Conservation (phyloP, 176 grass and related monocot genomes). For the Avena eriantha region DNA sequence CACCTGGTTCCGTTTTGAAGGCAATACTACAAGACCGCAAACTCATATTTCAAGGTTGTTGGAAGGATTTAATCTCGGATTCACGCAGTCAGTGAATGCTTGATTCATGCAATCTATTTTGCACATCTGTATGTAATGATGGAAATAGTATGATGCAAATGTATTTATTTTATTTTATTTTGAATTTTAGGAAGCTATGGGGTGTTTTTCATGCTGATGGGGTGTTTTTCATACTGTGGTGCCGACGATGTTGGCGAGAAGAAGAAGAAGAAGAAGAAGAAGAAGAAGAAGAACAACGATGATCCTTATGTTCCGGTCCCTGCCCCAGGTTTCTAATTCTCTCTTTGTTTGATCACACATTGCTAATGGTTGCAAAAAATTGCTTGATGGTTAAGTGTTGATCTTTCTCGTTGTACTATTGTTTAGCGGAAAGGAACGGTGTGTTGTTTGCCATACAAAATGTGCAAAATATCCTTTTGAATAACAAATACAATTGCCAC, state of each 20-base stretch:
- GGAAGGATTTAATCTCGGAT: slow-evolving; percentile 7
- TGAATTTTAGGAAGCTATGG: slow-evolving; percentile 39
- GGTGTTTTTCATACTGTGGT: slow-evolving; percentile 55
- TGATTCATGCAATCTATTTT: neutral
- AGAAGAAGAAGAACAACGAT: slow-evolving; percentile 55
- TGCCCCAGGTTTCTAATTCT: slow-evolving; percentile 34
- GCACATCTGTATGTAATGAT: slow-evolving; percentile 9
- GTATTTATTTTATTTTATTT: neutral
- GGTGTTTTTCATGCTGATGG: slow-evolving; percentile 61
- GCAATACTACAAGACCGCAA: no score
- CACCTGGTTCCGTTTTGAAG: neutral
- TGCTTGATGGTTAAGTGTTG: neutral
- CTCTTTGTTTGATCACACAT: neutral
- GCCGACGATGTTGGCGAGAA: slow-evolving; percentile 44
- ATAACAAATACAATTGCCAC: neutral
- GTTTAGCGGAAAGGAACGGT: neutral
- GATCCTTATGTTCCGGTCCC: slow-evolving; percentile 40
- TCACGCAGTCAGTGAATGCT: neutral
- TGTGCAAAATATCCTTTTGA: neutral
- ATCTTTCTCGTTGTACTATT: neutral
- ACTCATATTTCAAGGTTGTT: no score
- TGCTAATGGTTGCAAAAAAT: neutral
- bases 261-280: slow-evolving; percentile 55
- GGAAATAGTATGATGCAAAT: neutral
- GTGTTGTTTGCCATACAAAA: neutral